Evolutionary conservation across 169 alveolate genomes (phyloP).

Genomic region (Cryptosporidium sp.): DNA sequence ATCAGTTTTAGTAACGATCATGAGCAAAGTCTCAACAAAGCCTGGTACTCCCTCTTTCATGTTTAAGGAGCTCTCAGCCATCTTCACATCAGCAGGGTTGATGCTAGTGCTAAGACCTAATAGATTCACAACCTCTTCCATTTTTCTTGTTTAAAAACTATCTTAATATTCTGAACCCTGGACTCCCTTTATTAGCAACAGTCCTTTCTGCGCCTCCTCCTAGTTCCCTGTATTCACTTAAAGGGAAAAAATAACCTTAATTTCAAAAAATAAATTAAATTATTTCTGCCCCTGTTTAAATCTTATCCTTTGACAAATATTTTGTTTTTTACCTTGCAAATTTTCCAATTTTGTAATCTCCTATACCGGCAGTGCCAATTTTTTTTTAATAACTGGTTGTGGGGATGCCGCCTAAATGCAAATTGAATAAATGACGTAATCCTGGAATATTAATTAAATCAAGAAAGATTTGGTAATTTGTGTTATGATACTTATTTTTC

Average conservation of each 20-base stretch:
- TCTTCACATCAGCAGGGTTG: constrained; percentile 67
- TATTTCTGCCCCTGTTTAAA: constrained; percentile 12
- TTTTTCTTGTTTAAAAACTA: neutral
- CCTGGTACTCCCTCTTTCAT: constrained; percentile 54
- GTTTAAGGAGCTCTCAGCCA: constrained; percentile 52
- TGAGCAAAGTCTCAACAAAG: constrained; percentile 51
- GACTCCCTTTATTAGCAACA: neutral
- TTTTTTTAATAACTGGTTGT: neutral
- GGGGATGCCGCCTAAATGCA: constrained; percentile 71
- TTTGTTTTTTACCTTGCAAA: neutral
- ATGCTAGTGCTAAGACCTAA: constrained; percentile 43
- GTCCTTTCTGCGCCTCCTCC: constrained; percentile 21
- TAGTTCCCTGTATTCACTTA: neutral
- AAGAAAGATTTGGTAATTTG: neutral
- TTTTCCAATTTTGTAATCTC: constrained; percentile 1
- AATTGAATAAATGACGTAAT: constrained; percentile 2
- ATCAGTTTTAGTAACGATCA: constrained; percentile 37
- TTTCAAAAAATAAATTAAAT: constrained; percentile 9
- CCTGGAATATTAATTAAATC: neutral
- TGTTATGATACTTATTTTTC: neutral
- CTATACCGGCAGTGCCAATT: constrained; percentile 26
- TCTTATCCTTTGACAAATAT: neutral
- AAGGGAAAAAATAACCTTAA: neutral
- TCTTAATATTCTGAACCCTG: neutral
- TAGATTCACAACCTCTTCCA: constrained; percentile 55